Conservation (phyloP, 1,139 yeast genomes). For the Suhomyces taliae region DNA sequence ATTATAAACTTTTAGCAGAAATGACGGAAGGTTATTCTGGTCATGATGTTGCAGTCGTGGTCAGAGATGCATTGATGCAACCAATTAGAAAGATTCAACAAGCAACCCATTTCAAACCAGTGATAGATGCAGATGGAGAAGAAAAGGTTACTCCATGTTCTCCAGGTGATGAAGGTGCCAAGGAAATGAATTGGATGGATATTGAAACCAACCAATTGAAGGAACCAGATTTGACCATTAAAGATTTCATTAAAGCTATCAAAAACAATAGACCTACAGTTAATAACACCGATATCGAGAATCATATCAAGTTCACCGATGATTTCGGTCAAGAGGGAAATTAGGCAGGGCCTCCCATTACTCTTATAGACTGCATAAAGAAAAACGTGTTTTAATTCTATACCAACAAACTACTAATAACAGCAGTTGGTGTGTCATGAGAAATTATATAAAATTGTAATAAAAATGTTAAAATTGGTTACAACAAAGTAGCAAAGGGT, state of each 20-base stretch:
- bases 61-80: conserved; percentile 96
- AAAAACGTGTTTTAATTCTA: too few relatives aligned
- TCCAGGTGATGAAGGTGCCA: conserved; percentile 87
- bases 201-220: conserved; percentile 83
- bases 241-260: conserved; percentile 91
- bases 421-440: too few relatives aligned
- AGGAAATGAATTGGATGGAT: conserved; percentile 92
- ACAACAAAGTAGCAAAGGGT: too few relatives aligned
- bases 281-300: conserved; percentile 74
- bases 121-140: conserved; percentile 36
- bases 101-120: conserved; percentile 89
- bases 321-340: conserved; percentile 98
- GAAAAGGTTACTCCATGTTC: conserved; percentile 84
- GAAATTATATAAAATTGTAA: too few relatives aligned
- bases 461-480: too few relatives aligned
- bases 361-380: background rate
- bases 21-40: conserved; percentile 99
- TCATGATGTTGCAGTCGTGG: conserved; percentile 95
- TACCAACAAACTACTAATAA: too few relatives aligned
- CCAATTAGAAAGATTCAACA: conserved; percentile 94
- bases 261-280: conserved; percentile 94
- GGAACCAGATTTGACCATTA: conserved; percentile 86
- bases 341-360: conserved; percentile 23
- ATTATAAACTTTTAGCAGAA: conserved; percentile 76
- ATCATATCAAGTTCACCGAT: conserved; percentile 83